These are phyloP conservation scores for Penicillium crustosum DNA, from an alignment of 2,329 filamentous ascomycete species.

Conservation along the genomic window DNA sequence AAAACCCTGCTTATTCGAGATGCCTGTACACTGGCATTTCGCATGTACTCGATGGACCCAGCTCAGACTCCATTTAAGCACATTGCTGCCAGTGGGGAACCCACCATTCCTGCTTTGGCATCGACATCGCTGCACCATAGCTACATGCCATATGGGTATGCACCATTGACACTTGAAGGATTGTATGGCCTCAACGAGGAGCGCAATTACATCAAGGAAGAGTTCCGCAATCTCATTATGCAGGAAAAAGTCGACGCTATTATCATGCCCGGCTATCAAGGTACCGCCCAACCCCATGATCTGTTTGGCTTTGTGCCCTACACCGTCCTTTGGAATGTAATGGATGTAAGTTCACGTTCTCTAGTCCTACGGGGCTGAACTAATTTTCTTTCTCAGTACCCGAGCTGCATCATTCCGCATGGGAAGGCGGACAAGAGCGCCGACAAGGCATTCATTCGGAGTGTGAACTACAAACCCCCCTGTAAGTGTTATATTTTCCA, in stretches of 20 bases:
- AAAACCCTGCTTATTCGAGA: conserved; percentile 5
- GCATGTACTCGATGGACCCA: conserved; percentile 19
- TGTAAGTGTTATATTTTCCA: conserved; percentile 7
- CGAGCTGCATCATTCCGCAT: conserved; percentile 49
- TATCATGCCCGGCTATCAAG: conserved; percentile 50
- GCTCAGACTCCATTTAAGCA: conserved; percentile 23
- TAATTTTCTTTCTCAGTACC: conserved; percentile 40
- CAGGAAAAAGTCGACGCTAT: conserved; percentile 50
- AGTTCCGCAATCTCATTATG: conserved; percentile 44
- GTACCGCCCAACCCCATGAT: conserved; percentile 54
- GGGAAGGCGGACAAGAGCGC: conserved; percentile 41
- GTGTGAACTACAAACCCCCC: conserved; percentile 18
- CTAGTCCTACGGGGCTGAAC: background rate
- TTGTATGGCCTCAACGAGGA: conserved; percentile 47
- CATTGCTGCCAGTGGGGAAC: conserved; percentile 43
- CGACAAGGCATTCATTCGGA: conserved; percentile 32
- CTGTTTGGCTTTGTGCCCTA: conserved; percentile 35
- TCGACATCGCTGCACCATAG: conserved; percentile 21
- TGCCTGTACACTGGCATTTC: conserved; percentile 12
- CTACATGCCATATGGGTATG: conserved; percentile 10
- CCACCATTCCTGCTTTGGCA: conserved; percentile 22
- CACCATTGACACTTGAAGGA: conserved; percentile 36
- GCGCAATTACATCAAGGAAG: conserved; percentile 33
- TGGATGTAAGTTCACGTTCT: conserved; percentile 45
- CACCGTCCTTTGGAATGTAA: conserved; percentile 51